Conservation (phyloP, 1,284 basidiomycete genomes). For the Papiliotrema flavescens region DNA sequence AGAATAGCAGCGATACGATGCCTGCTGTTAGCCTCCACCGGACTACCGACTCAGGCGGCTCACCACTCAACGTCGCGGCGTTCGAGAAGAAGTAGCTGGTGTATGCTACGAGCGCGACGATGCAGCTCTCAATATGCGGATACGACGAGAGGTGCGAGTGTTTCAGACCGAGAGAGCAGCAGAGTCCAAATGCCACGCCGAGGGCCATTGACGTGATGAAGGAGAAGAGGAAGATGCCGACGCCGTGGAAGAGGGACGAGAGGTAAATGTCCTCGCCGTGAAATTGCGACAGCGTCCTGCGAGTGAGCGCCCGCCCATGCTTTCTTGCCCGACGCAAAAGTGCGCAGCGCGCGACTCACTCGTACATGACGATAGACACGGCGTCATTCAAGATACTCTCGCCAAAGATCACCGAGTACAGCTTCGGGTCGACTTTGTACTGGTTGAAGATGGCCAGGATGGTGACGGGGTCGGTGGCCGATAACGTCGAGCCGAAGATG, state of each 20-base stretch:
- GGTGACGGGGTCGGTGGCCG: slow-evolving; percentile 96
- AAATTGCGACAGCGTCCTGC: slow-evolving; percentile 84
- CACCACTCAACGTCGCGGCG: slow-evolving; percentile 82
- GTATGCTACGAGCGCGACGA: slow-evolving; percentile 91
- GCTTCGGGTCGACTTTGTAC: slow-evolving; percentile 96
- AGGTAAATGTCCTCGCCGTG: slow-evolving; percentile 85
- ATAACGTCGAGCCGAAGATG: slow-evolving; percentile 92
- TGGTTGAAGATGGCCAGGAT: slow-evolving; percentile 99
- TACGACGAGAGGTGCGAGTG: slow-evolving; percentile 85
- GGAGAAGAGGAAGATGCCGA: slow-evolving; percentile 92
- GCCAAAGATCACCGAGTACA: slow-evolving; percentile 97
- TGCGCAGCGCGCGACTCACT: slow-evolving; percentile 68
- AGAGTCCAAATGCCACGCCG: slow-evolving; percentile 86
- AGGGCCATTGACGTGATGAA: slow-evolving; percentile 92
- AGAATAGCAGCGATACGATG: slow-evolving; percentile 96
- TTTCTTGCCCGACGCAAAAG: neutral
- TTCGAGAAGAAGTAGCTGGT: slow-evolving; percentile 99
- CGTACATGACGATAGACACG: slow-evolving; percentile 99
- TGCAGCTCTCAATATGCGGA: slow-evolving; percentile 88
- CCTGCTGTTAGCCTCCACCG: slow-evolving; percentile 46
- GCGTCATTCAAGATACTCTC: slow-evolving; percentile 97
- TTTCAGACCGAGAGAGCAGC: slow-evolving; percentile 86
- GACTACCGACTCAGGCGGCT: slow-evolving; percentile 14
- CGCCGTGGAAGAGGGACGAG: slow-evolving; percentile 86
- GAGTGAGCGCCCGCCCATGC: neutral